Conservation (phyloP, 148 eudicot species). For the Heliamphora exappendiculata region DNA sequence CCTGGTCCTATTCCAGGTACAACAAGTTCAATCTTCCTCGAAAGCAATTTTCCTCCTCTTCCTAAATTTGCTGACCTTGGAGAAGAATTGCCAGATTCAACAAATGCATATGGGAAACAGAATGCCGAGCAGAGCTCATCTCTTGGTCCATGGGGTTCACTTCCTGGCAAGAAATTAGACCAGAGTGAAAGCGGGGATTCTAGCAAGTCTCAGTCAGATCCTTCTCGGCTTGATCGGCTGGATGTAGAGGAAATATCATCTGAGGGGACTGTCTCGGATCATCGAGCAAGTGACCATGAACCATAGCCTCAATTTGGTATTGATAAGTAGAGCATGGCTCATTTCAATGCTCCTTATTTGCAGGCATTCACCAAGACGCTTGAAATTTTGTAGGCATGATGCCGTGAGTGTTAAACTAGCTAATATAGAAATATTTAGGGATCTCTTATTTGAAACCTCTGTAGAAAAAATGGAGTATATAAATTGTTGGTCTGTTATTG, state of each 20-base stretch:
- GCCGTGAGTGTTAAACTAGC: slow-evolving; percentile 9
- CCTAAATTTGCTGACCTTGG: slow-evolving; percentile 16
- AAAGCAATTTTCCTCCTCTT: slow-evolving; percentile 5
- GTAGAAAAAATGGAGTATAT: slow-evolving; percentile 1
- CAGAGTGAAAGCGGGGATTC: slow-evolving; percentile 33
- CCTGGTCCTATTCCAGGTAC: slow-evolving; percentile 20
- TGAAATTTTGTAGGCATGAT: slow-evolving; percentile 15
- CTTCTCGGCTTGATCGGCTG: slow-evolving; percentile 14
- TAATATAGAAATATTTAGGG: slow-evolving; percentile 11
- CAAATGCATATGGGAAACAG: slow-evolving; percentile 16
- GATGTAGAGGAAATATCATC: slow-evolving; percentile 47
- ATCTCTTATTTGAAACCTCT: slow-evolving; percentile 10
- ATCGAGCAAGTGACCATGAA: slow-evolving; percentile 24
- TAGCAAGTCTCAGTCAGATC: slow-evolving; percentile 39
- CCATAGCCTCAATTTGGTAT: slow-evolving; percentile 8
- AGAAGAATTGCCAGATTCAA: slow-evolving; percentile 8
- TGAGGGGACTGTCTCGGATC: slow-evolving; percentile 43
- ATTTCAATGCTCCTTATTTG: background rate
- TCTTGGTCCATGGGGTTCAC: slow-evolving; percentile 10
- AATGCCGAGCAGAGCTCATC: slow-evolving; percentile 13
- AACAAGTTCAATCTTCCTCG: slow-evolving; percentile 6
- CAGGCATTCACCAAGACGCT: slow-evolving; percentile 5
- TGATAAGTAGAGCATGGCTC: background rate
- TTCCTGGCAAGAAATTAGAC: slow-evolving; percentile 13
- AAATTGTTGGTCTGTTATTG: background rate